These are phyloP conservation scores for Colletotrichum cordylinicola DNA, from an alignment of 2,329 filamentous ascomycete genomes.

Conservation along the genomic window DNA sequence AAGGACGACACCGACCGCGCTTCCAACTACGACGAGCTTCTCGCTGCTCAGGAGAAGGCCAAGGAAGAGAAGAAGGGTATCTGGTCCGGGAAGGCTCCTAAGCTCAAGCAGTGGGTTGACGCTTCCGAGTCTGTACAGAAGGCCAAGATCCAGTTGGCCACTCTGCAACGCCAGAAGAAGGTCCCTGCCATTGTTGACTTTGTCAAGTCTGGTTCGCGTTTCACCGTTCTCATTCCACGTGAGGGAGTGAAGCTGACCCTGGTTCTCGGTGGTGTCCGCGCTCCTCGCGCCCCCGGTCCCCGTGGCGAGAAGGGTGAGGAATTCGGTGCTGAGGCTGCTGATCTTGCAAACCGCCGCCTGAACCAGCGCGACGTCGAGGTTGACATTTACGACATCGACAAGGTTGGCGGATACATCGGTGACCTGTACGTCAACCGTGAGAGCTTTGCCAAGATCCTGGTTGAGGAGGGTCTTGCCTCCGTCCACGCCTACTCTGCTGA, in stretches of 20 bases:
- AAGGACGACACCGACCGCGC: slow-evolving; percentile 94
- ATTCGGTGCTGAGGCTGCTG: slow-evolving; percentile 92
- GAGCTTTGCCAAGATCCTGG: slow-evolving; percentile 90
- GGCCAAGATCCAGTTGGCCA: slow-evolving; percentile 90
- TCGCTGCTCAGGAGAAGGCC: slow-evolving; percentile 80
- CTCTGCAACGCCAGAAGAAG: slow-evolving; percentile 88
- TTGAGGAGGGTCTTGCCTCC: slow-evolving; percentile 91
- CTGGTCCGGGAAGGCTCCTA: slow-evolving; percentile 89
- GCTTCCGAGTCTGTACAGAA: slow-evolving; percentile 93
- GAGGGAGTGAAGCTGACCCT: slow-evolving; percentile 95
- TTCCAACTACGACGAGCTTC: slow-evolving; percentile 89
- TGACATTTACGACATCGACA: slow-evolving; percentile 93
- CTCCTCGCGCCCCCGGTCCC: slow-evolving; percentile 81
- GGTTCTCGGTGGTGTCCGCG: slow-evolving; percentile 90
- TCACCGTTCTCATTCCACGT: slow-evolving; percentile 88
- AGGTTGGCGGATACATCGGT: slow-evolving; percentile 96
- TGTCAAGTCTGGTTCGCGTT: slow-evolving; percentile 95
- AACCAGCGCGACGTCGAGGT: slow-evolving; percentile 97
- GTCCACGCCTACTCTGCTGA: slow-evolving; percentile 96
- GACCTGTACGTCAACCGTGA: slow-evolving; percentile 92
- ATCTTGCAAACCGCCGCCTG: slow-evolving; percentile 86
- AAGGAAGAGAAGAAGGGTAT: slow-evolving; percentile 92
- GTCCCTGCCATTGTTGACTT: slow-evolving; percentile 95
- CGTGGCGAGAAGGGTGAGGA: slow-evolving; percentile 85
- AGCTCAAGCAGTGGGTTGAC: slow-evolving; percentile 82